Conservation (phyloP, 345 rosid species). For the Leavenworthia alabamica region DNA sequence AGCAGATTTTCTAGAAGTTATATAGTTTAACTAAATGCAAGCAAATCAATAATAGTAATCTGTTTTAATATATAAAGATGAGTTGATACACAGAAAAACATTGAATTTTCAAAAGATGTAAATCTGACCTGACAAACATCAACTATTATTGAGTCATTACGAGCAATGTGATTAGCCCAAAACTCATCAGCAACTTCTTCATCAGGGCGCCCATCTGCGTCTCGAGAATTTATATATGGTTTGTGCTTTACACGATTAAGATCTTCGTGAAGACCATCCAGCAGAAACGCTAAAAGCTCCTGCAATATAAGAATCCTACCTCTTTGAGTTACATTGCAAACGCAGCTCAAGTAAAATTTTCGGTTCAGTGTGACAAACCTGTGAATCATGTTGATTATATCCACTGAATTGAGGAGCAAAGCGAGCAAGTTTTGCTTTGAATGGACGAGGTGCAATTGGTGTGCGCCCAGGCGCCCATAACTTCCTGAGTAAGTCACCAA, state of each 20-base stretch:
- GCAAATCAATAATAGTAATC: neutral
- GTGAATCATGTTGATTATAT: slow-evolving; percentile 97
- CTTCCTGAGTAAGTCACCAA: slow-evolving; percentile 88
- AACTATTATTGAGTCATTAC: slow-evolving; percentile 97
- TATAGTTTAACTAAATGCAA: neutral
- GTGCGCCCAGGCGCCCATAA: slow-evolving; percentile 98
- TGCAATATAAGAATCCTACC: slow-evolving; percentile 31
- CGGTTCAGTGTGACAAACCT: slow-evolving; percentile 41
- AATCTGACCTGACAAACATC: slow-evolving; percentile 94
- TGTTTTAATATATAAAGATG: neutral
- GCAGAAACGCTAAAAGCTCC: slow-evolving; percentile 94
- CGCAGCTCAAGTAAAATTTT: neutral
- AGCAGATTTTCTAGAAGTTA: neutral
- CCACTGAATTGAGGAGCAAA: slow-evolving; percentile 99
- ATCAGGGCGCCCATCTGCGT: slow-evolving; percentile 97
- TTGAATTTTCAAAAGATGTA: slow-evolving; percentile 10
- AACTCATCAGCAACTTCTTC: slow-evolving; percentile 99
- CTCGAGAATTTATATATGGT: slow-evolving; percentile 86
- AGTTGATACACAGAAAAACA: neutral
- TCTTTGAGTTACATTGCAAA: slow-evolving; percentile 12
- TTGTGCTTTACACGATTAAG: slow-evolving; percentile 92
- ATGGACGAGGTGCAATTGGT: slow-evolving; percentile 79
- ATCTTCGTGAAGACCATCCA: slow-evolving; percentile 99
- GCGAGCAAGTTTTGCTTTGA: slow-evolving; percentile 91
- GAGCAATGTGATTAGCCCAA: slow-evolving; percentile 99